Percentiles rank a stretch among this genome's conserved stretches.
Evolutionary conservation across 805 yeast genomes (phyloP).

Genomic region (Metschnikowia gelsemii): DNA sequence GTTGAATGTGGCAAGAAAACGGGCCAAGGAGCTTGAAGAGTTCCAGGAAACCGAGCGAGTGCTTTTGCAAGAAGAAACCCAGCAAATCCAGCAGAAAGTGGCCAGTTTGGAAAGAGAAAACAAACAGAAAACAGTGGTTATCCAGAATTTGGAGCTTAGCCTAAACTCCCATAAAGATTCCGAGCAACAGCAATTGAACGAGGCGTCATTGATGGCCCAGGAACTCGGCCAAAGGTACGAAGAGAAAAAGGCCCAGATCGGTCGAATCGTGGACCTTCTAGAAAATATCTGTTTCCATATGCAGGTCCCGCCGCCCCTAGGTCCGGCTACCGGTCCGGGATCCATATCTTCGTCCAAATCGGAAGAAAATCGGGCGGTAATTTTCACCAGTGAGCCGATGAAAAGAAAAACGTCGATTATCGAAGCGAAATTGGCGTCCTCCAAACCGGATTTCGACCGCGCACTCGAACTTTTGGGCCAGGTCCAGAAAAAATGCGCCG

Average conservation of each 20-base stretch:
- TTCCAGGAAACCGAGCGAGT: constrained; percentile 12
- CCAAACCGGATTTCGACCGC: too few relatives aligned
- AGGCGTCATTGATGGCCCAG: constrained; percentile 4
- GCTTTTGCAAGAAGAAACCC: constrained; percentile 3
- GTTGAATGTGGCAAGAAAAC: constrained; percentile 4
- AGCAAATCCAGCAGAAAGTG: neutral
- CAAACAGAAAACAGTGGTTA: neutral
- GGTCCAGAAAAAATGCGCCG: neutral
- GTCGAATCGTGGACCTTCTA: constrained; percentile 1
- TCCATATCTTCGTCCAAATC: too few relatives aligned
- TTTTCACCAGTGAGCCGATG: too few relatives aligned
- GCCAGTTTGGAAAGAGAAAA: neutral
- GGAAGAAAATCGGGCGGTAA: too few relatives aligned
- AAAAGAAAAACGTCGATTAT: too few relatives aligned
- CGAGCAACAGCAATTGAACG: constrained; percentile 8
- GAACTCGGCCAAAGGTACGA: constrained; percentile 9
- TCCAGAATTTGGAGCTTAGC: constrained; percentile 1
- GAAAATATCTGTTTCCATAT: neutral
- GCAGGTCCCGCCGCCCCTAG: too few relatives aligned
- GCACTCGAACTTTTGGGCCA: neutral
- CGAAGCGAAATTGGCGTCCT: too few relatives aligned
- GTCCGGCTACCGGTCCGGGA: too few relatives aligned
- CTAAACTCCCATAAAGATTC: constrained; percentile 2
- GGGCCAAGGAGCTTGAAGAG: constrained; percentile 6
- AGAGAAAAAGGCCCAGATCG: constrained; percentile 6